phyloP scores from a whole-genome alignment of 345 rosid genomes.

The Linum usitatissimum region DNA sequence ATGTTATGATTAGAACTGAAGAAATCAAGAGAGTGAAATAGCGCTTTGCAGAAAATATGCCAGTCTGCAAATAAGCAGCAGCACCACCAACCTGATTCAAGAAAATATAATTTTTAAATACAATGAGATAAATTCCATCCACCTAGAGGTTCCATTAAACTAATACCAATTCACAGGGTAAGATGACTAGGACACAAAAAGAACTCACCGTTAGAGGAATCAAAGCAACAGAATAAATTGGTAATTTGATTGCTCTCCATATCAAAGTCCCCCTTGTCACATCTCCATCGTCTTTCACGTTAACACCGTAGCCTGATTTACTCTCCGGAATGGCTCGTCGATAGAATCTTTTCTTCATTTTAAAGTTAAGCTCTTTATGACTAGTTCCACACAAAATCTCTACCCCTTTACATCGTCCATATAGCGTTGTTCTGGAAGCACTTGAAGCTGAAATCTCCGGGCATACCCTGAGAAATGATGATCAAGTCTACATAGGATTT shows the following conservation, averaged over 20 bases:
- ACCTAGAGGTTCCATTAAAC: not conserved
- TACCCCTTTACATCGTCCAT: constrained; percentile 9
- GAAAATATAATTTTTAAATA: constrained; percentile 7
- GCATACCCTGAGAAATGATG: constrained; percentile 20
- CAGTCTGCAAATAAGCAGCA: constrained; percentile 65
- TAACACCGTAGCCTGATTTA: constrained; percentile 6
- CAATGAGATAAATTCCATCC: not conserved
- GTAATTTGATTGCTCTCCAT: constrained; percentile 88
- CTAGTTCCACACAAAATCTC: constrained; percentile 4
- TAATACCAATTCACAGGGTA: not conserved
- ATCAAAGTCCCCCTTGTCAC: constrained; percentile 45
- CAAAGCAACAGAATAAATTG: constrained; percentile 75
- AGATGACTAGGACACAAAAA: not conserved
- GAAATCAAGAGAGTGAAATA: constrained; percentile 56
- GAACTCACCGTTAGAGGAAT: constrained; percentile 73
- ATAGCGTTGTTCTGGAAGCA: constrained; percentile 10
- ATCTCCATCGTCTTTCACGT: constrained; percentile 29
- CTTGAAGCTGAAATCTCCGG: constrained; percentile 7
- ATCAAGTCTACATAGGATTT: not conserved
- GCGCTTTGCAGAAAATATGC: constrained; percentile 40
- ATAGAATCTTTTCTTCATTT: not conserved
- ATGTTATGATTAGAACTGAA: constrained; percentile 62
- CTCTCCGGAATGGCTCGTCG: constrained; percentile 14
- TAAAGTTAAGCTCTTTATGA: constrained; percentile 8
- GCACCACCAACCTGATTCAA: constrained; percentile 66